Evolutionary conservation across 2,329 filamentous ascomycete genomes (phyloP).

Genomic region (Ophiostoma sp.): DNA sequence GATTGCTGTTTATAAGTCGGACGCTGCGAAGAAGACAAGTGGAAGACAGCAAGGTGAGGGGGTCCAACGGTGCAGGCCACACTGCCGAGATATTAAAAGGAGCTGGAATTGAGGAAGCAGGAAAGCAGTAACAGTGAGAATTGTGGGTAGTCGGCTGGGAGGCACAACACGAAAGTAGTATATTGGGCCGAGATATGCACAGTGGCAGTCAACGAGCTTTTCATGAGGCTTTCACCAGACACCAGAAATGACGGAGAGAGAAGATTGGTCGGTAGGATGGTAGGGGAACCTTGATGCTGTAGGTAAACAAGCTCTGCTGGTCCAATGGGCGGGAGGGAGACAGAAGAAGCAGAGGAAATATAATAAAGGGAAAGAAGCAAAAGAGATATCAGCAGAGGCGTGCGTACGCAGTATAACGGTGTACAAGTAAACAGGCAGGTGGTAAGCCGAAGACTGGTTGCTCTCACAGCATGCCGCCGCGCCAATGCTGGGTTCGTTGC

Average conservation of each 20-base stretch:
- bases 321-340: conserved; percentile 18
- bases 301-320: conserved; percentile 20
- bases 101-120: not conserved
- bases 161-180: not conserved
- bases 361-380: not conserved
- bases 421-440: conserved; percentile 20
- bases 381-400: conserved; percentile 13
- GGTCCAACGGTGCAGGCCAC: too few relatives aligned
- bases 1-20: too few relatives aligned
- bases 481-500: not conserved
- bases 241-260: not conserved
- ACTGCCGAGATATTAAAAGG: not conserved
- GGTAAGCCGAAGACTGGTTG: conserved; percentile 6
- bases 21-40: too few relatives aligned
- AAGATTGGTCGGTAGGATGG: conserved; percentile 20
- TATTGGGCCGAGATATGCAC: conserved; percentile 20
- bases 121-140: not conserved
- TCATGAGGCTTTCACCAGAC: conserved; percentile 13
- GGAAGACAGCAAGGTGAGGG: not conserved
- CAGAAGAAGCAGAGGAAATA: not conserved
- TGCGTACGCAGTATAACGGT: conserved; percentile 26
- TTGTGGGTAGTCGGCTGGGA: not conserved
- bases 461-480: not conserved
- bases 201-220: conserved; percentile 7
- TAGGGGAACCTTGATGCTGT: conserved; percentile 16